Evolutionary conservation across 768 basidiomycete genomes (phyloP), one percentile per base, ranked within the genome.

Genomic region (Leccinum variicolor): DNA sequence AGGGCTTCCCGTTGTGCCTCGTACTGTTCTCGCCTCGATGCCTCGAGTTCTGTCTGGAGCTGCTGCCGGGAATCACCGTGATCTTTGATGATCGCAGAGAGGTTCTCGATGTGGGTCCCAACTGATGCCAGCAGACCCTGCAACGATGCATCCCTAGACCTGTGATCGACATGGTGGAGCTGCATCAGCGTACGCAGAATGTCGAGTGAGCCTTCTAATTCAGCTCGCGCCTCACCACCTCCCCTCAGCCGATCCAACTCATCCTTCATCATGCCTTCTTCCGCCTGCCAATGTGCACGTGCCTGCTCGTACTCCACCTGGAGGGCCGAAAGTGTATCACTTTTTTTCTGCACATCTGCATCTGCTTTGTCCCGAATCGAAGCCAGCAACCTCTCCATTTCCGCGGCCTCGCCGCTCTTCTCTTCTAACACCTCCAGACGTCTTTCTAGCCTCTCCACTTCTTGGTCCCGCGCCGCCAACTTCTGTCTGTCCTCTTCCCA

Each of bases 31-130:
- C 69, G 74, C 47, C 79, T 74, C 8, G 77, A 77, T 6, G 79
- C 77, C 57, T 87, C 86, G 36, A 89, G 65, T 58, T 87, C 84
- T 54, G 72, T 61, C 58, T 83, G 82, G 19, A 86, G 72, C 53
- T 83, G 80, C 51, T 77, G 74, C 34, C 77, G 74, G 11, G 75
- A 73, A 62, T 74, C 70, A 33, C 72, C 65, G 66, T 79, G 74
- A 14, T 72, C 66, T 15, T 80, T 75, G 45, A 84, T 50, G 60
- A 79, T 79, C 17, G 58, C 67, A 48, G 81, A 75, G 17, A 86
- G 66, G n/a, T 67, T 73, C 52, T 77, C 77, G 33, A 89, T 62
- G 69, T 89, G 85, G 33, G 75, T 64, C 1, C 75, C 76, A 39
- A 87, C 68, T 15, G 84, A 78, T 13, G 72, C 66, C 53, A 84